A percentile compares a stretch with the other conserved stretches of the same genome.
Conservation (phyloP, 768 basidiomycete genomes). For the Nidula microcarpa region DNA sequence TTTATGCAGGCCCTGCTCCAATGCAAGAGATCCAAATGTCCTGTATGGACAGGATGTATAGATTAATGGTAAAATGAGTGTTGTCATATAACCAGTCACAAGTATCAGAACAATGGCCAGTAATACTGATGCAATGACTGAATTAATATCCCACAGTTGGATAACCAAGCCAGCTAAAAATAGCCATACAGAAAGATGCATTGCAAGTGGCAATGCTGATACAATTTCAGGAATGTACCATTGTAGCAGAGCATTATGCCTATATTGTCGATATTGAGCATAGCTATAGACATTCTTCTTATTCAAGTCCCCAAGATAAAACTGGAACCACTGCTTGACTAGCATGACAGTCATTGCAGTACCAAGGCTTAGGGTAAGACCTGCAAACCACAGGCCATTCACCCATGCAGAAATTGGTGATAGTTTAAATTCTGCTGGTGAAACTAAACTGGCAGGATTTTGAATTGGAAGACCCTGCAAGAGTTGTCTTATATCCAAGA, state of each 20-base stretch:
- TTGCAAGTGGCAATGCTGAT: background rate
- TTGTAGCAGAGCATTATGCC: background rate
- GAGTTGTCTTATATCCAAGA: background rate
- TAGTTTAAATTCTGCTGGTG: background rate
- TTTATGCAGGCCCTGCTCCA: background rate
- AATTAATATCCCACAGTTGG: background rate
- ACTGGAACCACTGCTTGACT: background rate
- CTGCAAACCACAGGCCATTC: background rate
- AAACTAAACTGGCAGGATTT: background rate
- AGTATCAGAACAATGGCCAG: background rate
- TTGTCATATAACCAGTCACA: background rate
- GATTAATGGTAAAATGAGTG: background rate
- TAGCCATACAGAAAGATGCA: background rate
- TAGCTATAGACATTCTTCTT: background rate
- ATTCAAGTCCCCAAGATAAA: background rate
- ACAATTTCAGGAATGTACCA: background rate
- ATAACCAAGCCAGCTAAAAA: background rate
- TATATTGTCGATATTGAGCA: background rate
- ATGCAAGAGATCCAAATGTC: background rate
- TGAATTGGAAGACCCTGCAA: background rate
- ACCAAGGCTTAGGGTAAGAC: background rate
- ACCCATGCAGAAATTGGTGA: background rate
- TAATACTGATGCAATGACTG: background rate
- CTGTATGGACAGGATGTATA: background rate
- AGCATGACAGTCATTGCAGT: background rate